These are phyloP conservation scores for Colletotrichum godetiae DNA, from an alignment of 2,329 filamentous ascomycete species.

Conservation along the genomic window DNA sequence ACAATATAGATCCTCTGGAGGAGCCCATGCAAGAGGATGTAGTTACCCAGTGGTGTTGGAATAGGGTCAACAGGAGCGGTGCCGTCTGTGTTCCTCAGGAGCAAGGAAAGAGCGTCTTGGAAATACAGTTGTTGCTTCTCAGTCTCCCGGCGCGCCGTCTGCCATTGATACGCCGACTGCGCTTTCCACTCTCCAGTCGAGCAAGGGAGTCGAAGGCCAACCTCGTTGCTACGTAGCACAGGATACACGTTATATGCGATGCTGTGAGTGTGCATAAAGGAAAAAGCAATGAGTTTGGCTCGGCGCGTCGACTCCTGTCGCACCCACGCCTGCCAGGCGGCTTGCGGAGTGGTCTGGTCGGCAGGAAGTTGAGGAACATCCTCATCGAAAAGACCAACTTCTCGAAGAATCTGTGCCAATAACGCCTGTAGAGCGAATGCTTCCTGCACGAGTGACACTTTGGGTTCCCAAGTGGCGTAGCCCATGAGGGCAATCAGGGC, in stretches of 20 bases:
- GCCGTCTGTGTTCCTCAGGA: slow-evolving; percentile 44
- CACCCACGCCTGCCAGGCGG: slow-evolving; percentile 46
- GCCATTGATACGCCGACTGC: slow-evolving; percentile 43
- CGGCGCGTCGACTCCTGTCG: slow-evolving; percentile 46
- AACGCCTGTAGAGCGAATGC: slow-evolving; percentile 48
- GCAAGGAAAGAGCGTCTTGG: slow-evolving; percentile 47
- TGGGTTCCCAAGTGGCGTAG: slow-evolving; percentile 51
- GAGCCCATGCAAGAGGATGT: slow-evolving; percentile 49
- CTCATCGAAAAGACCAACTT: slow-evolving; percentile 47
- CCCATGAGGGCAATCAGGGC: slow-evolving; percentile 51
- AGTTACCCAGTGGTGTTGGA: slow-evolving; percentile 51
- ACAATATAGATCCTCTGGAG: slow-evolving; percentile 52
- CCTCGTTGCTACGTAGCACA: slow-evolving; percentile 48
- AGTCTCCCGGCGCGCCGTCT: slow-evolving; percentile 40
- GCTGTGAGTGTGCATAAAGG: slow-evolving; percentile 51
- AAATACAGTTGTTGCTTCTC: slow-evolving; percentile 49
- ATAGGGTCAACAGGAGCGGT: slow-evolving; percentile 46
- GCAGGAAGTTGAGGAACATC: slow-evolving; percentile 1
- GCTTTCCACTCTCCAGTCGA: slow-evolving; percentile 52
- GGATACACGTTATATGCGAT: slow-evolving; percentile 53
- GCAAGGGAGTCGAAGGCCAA: slow-evolving; percentile 48
- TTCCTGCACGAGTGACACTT: slow-evolving; percentile 46
- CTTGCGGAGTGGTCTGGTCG: slow-evolving; percentile 27
- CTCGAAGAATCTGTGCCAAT: slow-evolving; percentile 47
- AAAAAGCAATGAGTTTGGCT: slow-evolving; percentile 51